phyloP scores from a whole-genome alignment of 2,329 filamentous ascomycete genomes.

The Talaromyces pinophilus region DNA sequence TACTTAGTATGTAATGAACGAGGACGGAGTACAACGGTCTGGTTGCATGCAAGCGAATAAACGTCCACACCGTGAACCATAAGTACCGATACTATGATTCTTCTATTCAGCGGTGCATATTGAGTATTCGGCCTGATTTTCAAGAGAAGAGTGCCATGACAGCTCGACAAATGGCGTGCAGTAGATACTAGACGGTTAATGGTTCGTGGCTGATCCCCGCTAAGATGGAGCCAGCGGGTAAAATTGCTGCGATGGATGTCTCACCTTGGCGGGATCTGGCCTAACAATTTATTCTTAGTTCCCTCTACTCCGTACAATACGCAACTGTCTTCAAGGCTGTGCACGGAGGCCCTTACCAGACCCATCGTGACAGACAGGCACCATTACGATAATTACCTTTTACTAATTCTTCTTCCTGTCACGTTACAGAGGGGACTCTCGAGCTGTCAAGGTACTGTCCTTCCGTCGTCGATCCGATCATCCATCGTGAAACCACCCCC shows the following conservation, averaged over 20 bases:
- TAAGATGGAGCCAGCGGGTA: conserved; percentile 2
- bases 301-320: background rate
- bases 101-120: background rate
- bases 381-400: background rate
- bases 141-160: background rate
- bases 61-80: no score
- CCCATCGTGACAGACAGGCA: background rate
- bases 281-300: background rate
- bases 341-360: background rate
- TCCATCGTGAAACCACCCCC: conserved; percentile 4
- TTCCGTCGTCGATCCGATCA: background rate
- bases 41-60: background rate
- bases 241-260: background rate
- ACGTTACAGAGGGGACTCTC: background rate
- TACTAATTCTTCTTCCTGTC: background rate
- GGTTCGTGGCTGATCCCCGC: conserved; percentile 12
- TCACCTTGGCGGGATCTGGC: background rate
- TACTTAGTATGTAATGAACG: no score
- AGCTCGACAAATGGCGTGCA: background rate
- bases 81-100: background rate
- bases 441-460: background rate
- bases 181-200: background rate
- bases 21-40: background rate
- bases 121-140: background rate
- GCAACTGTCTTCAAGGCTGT: background rate